Base-by-base conservation (phyloP, 2,329 filamentous ascomycete species). In the Trichoderma asperellum region DNA sequence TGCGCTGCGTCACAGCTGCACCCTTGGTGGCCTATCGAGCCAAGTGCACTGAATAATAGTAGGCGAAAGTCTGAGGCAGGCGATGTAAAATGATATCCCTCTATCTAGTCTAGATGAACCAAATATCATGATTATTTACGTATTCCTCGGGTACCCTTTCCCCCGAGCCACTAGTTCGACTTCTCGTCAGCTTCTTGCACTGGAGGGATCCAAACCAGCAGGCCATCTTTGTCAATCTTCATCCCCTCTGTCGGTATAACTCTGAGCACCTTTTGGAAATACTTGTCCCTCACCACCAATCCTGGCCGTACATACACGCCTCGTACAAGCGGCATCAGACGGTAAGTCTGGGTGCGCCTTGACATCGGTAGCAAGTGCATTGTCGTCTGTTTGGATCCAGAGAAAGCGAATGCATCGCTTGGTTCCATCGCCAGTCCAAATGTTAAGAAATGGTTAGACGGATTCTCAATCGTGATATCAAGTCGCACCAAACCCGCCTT, bases 341-440 rank as follows among this genome's bases (percentile, higher is more conserved):
- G 87, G 76, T 94, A 98, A 32, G 87, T 85, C n/a, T 93, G 84
- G 0, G 85, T 87, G 58, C 92, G 86, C 70, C 94, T 84, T 70
- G 92, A 94, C 71, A 97, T 83, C 0, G 96, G 96, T 57, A 97
- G 86, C 53, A 98, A 82, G 76, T 96, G 93, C 64, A 97, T 74
- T 1, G 91, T 91, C 14, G 89, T 90, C 73, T 91, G 86, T 81
- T 98, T 98, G 2, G 92, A 85, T 0, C 96, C 96, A 8, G 92
- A 94, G 79, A 99, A 98, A 0, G 94, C 95, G 80, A 98, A 98
- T 65, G 93, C 88, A 72, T 97, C 93, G 77, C 89, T 95, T 2
- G 94, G 92, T 74, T 99, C 95, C 94, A 99, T 97, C 32, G 86
- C 89, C 60, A 98, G 80, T 35, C 92, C 94, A 80, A 99, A 99